These are phyloP conservation scores for Brettanomyces custersianus DNA, from an alignment of 805 yeast genomes.

Conservation along the genomic window DNA sequence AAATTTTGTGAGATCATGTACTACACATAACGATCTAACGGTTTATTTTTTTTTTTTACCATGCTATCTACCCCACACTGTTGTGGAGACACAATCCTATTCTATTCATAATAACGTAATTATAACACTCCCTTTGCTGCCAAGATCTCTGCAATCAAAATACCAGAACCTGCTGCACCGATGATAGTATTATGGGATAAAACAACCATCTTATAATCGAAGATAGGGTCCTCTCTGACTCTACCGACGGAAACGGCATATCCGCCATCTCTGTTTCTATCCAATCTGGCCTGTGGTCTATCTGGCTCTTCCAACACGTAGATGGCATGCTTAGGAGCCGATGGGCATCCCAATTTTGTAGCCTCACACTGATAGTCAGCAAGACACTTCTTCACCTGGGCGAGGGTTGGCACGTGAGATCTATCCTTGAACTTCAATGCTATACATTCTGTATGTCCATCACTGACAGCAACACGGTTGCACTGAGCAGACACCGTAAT, in stretches of 20 bases:
- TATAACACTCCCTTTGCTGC: conserved; percentile 68
- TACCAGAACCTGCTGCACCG: conserved; percentile 99
- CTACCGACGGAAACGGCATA: conserved; percentile 94
- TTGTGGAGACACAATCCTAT: too few relatives aligned
- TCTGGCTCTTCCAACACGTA: conserved; percentile 86
- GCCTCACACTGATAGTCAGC: conserved; percentile 80
- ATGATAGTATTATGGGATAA: conserved; percentile 93
- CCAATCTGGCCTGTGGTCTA: conserved; percentile 97
- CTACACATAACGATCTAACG: too few relatives aligned
- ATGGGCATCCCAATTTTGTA: conserved; percentile 64
- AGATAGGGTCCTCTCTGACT: conserved; percentile 83
- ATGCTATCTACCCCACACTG: too few relatives aligned
- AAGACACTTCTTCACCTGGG: conserved; percentile 63
- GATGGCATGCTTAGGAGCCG: conserved; percentile 89
- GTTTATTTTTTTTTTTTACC: too few relatives aligned
- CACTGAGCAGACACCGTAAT: conserved; percentile 91
- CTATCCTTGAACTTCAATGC: conserved; percentile 72
- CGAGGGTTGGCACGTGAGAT: conserved; percentile 73
- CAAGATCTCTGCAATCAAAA: conserved; percentile 87
- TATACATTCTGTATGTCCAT: conserved; percentile 96
- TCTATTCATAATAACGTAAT: too few relatives aligned
- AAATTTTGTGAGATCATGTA: too few relatives aligned
- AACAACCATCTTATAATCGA: conserved; percentile 95
- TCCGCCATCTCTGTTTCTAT: conserved; percentile 91
- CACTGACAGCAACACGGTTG: conserved; percentile 93